Evolutionary conservation across 495 filamentous ascomycete genomes (phyloP).

Genomic region (Trichodelitschia bisporula): DNA sequence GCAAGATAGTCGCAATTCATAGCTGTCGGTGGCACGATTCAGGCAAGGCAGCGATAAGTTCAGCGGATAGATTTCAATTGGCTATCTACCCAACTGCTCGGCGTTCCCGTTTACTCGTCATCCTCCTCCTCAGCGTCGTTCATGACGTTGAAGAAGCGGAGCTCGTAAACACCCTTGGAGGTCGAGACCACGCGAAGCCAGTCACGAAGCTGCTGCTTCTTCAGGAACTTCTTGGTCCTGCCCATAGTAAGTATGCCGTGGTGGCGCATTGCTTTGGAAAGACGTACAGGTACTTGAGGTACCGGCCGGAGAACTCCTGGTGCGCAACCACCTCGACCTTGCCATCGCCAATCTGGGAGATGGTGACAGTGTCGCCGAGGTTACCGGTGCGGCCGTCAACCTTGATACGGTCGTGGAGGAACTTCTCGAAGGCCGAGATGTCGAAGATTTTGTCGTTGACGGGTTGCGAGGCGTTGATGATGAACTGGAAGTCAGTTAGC

Average conservation of each 20-base stretch:
- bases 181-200: constrained; percentile 98
- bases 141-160: constrained; percentile 99
- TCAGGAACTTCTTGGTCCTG: constrained; percentile 99
- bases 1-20: too few species aligned
- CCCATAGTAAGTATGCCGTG: too few species aligned
- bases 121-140: constrained; percentile 93
- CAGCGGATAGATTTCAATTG: too few species aligned
- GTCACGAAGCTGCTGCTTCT: constrained; percentile 99
- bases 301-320: constrained; percentile 92
- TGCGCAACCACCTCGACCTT: constrained; percentile 96
- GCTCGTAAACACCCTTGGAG: constrained; percentile 90
- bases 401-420: constrained; percentile 99
- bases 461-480: constrained; percentile 96
- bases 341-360: constrained; percentile 74
- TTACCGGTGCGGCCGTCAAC: constrained; percentile 94
- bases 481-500: constrained; percentile 32
- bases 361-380: constrained; percentile 80
- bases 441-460: constrained; percentile 99
- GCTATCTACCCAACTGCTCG: too few species aligned
- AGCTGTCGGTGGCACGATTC: too few species aligned
- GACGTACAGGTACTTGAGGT: constrained; percentile 96
- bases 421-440: constrained; percentile 95
- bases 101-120: constrained; percentile 49
- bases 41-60: too few species aligned
- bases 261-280: too few species aligned